Evolutionary conservation across 805 yeast species (phyloP).

Genomic region (Starmerella potacharoeniae): DNA sequence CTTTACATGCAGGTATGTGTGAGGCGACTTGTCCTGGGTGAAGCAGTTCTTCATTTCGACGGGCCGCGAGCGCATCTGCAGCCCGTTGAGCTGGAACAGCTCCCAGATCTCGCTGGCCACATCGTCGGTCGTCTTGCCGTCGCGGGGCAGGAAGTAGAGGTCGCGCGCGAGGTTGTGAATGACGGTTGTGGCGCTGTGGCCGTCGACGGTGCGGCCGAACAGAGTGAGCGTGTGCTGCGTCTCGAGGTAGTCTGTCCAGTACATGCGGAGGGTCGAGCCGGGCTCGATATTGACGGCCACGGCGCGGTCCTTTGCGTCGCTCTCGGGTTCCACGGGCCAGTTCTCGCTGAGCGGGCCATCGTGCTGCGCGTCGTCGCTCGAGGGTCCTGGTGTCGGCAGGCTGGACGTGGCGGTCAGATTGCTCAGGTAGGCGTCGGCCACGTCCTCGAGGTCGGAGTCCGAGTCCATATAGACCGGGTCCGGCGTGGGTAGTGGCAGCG

Average conservation of each 20-base stretch:
- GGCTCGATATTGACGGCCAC: neutral
- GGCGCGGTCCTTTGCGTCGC: conserved; percentile 8
- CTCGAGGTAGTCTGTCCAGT: conserved; percentile 84
- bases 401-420: neutral
- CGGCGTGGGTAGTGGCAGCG: neutral
- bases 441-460: conserved; percentile 5
- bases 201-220: conserved; percentile 64
- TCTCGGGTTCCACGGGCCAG: conserved; percentile 6
- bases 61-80: conserved; percentile 55
- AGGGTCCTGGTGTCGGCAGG: conserved; percentile 21
- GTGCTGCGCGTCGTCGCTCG: conserved; percentile 58
- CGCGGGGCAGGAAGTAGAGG: conserved; percentile 66
- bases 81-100: conserved; percentile 50
- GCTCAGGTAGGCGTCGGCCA: neutral
- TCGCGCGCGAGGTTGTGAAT: conserved; percentile 59
- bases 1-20: conserved; percentile 67
- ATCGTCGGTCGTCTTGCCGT: conserved; percentile 35
- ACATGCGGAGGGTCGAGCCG: conserved; percentile 43
- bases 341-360: conserved; percentile 34
- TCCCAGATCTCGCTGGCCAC: conserved; percentile 69
- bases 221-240: conserved; percentile 55
- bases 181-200: conserved; percentile 58
- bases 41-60: conserved; percentile 75
- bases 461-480: conserved; percentile 1
- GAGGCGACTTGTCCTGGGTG: conserved; percentile 30